These are phyloP conservation scores for Rhamnella rubrinervis DNA, from an alignment of 331 rosid genomes.

Conservation along the genomic window DNA sequence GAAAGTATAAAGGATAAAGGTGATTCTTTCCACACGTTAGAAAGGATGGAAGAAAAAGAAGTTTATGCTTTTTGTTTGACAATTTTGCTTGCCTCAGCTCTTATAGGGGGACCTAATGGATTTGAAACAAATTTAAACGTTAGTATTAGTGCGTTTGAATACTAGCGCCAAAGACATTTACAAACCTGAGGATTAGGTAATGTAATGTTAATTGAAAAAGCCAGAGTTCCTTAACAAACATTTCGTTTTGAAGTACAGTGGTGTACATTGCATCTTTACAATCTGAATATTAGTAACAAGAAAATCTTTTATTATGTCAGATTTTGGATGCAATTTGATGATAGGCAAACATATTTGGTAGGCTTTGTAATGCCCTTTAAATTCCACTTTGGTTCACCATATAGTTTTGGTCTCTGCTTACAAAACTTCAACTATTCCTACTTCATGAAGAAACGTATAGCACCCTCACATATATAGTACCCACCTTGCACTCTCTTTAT, in stretches of 20 bases:
- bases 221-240: too few relatives aligned
- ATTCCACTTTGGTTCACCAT: neutral
- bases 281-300: neutral
- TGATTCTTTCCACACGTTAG: conserved; percentile 49
- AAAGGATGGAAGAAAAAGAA: conserved; percentile 31
- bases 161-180: conserved; percentile 11
- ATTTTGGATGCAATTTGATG: conserved; percentile 1
- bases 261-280: too few relatives aligned
- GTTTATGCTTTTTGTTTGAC: conserved; percentile 42
- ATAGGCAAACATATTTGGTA: neutral
- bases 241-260: too few relatives aligned
- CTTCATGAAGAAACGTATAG: neutral
- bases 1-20: conserved; percentile 35
- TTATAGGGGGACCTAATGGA: conserved; percentile 4
- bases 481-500: conserved; percentile 17
- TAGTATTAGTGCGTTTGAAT: conserved; percentile 18
- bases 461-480: neutral
- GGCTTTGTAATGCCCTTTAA: neutral
- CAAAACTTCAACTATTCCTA: neutral
- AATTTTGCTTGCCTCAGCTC: conserved; percentile 33
- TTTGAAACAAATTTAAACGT: neutral
- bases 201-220: too few relatives aligned
- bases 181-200: neutral
- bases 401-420: conserved; percentile 2
- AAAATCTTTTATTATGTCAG: neutral